phyloP scores from a whole-genome alignment of 345 rosid species.

The Hibiscus trionum region DNA sequence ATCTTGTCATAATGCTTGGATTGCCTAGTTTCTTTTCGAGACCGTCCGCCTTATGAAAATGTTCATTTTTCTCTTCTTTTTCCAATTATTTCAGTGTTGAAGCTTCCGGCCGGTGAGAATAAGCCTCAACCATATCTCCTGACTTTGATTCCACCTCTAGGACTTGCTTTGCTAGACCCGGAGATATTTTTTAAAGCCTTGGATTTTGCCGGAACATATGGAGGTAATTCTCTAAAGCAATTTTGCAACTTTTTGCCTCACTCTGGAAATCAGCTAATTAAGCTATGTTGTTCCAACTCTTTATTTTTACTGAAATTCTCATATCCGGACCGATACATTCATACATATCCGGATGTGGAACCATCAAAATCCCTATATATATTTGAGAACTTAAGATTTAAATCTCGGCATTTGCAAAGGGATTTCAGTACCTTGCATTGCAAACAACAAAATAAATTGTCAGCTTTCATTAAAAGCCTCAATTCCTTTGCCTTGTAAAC shows the following conservation, averaged over 20 bases:
- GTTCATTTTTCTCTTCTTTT: neutral
- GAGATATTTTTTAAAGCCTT: constrained; percentile 90
- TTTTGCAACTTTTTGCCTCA: neutral
- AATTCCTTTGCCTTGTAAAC: neutral
- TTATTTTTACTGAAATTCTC: neutral
- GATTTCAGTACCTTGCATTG: neutral
- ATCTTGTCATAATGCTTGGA: neutral
- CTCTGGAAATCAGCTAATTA: neutral
- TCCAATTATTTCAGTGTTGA: constrained; percentile 42
- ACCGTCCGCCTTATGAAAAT: neutral
- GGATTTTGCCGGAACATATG: constrained; percentile 93
- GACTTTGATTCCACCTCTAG: constrained; percentile 71
- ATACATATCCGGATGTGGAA: neutral
- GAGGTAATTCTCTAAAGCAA: constrained; percentile 42
- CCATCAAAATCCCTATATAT: neutral
- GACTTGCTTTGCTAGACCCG: constrained; percentile 67
- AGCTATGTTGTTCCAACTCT: neutral
- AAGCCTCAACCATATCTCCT: constrained; percentile 59
- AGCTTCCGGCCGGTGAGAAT: constrained; percentile 52
- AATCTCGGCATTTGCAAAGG: neutral
- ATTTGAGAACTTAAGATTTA: neutral
- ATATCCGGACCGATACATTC: neutral
- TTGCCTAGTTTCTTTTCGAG: neutral
- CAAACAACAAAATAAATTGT: neutral
- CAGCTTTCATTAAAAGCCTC: neutral